Base-by-base conservation (phyloP, 352 stramenopile genomes). In the Globisporangium paddicum region DNA sequence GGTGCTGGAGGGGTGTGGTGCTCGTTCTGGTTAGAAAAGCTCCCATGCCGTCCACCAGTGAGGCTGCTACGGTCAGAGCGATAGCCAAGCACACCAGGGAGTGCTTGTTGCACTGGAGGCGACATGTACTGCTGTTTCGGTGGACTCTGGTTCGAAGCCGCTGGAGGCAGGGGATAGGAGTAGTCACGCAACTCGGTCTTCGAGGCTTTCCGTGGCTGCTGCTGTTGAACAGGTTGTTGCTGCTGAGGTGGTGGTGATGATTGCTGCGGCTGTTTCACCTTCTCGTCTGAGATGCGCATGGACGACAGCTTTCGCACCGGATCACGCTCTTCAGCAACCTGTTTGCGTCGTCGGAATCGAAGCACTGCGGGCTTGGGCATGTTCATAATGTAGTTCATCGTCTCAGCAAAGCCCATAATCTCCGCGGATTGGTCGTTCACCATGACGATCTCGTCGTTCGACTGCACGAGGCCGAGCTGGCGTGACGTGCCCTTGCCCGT, bases 331-430 rank as follows among this genome's bases (percentile, higher is more conserved):
- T 57, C 35, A 25, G 10, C 21, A 23, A 50, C 32, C 3, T 55
- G 6, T 8, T 55, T 30, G 16, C 30, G 59, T 25, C 77, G 72
- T 53, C 79, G 79, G 59, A 94, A 94, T 5, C 84, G 80, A 21
- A 94, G 74, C 1, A 91, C 75, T 0, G 82, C 80, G 5, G 84
- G 84, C 71, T 92, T 92, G 53, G 82, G 79, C 42, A 91, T 80
- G 63, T 88, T 85, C 80, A 90, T 90, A 67, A 94, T 82, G 66
- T 89, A 90, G 55, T 86, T 73, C 80, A 94, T 92, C n/a, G 65
- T 88, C 64, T 86, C 76, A 2, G 76, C 73, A 58, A 94, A 94
- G 38, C 82, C 84, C 48, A 75, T 64, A 6, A 84, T 66, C 32
- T 67, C 58, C 13, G 78, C 67, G 14, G 67, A 73, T 21, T 55